These are phyloP conservation scores for Colletotrichum sp. DNA, from an alignment of 2,329 filamentous ascomycete genomes.

Conservation along the genomic window DNA sequence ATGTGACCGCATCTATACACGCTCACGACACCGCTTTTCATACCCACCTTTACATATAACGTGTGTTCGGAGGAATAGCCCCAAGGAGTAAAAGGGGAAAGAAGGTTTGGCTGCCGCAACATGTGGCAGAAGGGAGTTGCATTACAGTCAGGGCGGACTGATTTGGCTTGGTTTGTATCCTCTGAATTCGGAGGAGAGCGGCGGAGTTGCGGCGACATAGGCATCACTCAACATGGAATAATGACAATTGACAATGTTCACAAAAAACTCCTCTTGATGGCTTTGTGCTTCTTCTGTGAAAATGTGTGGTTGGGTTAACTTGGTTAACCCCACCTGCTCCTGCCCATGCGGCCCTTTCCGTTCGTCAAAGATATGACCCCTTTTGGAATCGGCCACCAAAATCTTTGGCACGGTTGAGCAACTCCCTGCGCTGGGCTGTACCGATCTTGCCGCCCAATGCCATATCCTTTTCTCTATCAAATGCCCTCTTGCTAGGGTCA, in stretches of 20 bases:
- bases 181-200: constrained; percentile 22
- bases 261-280: constrained; percentile 44
- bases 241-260: constrained; percentile 14
- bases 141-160: constrained; percentile 1
- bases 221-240: constrained; percentile 22
- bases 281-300: not conserved
- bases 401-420: constrained; percentile 79
- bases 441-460: constrained; percentile 75
- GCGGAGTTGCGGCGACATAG: constrained; percentile 24
- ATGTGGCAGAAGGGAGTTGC: not conserved
- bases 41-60: constrained; percentile 17
- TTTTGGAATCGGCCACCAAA: constrained; percentile 84
- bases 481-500: constrained; percentile 87
- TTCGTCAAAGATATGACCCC: constrained; percentile 65
- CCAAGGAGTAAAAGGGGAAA: not conserved
- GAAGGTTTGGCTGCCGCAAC: not conserved
- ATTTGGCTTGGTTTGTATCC: constrained; percentile 21
- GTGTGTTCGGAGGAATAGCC: not conserved
- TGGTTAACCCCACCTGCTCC: not conserved
- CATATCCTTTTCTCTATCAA: constrained; percentile 96
- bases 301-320: not conserved
- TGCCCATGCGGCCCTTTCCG: not conserved
- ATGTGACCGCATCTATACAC: constrained; percentile 6
- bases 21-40: constrained; percentile 17
- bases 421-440: constrained; percentile 74